Evolutionary conservation across 2,329 filamentous ascomycete species (phyloP).

Genomic region (Neonectria faginata): DNA sequence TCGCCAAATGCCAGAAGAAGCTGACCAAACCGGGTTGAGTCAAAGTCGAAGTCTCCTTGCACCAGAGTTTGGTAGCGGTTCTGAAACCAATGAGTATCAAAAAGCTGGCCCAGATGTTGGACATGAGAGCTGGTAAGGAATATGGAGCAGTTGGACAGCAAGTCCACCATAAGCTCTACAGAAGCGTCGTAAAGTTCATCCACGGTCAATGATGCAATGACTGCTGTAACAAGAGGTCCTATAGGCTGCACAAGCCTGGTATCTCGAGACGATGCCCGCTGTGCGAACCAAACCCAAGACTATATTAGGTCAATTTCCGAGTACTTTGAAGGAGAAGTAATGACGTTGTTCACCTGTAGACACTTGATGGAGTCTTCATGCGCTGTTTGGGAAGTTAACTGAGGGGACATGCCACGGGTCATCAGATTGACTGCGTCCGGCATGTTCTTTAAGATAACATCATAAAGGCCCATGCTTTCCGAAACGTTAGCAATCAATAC

Average conservation of each 20-base stretch:
- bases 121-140: constrained; percentile 73
- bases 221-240: constrained; percentile 68
- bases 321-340: constrained; percentile 26
- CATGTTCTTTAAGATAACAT: constrained; percentile 55
- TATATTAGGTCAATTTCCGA: constrained; percentile 46
- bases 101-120: constrained; percentile 66
- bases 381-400: constrained; percentile 48
- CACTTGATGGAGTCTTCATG: constrained; percentile 70
- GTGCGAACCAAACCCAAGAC: constrained; percentile 81
- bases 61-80: constrained; percentile 66
- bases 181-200: constrained; percentile 69
- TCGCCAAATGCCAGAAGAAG: constrained; percentile 78
- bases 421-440: constrained; percentile 57
- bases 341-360: constrained; percentile 65
- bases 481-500: constrained; percentile 9
- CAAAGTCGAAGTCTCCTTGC: constrained; percentile 71
- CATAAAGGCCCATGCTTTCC: constrained; percentile 53
- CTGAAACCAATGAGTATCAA: constrained; percentile 70
- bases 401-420: constrained; percentile 51
- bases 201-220: constrained; percentile 70
- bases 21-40: constrained; percentile 73
- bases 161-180: constrained; percentile 73
- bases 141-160: constrained; percentile 72
- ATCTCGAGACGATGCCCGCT: constrained; percentile 69
- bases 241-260: constrained; percentile 69